Evolutionary conservation across 768 basidiomycete genomes (phyloP).

Genomic region (Leucocoprinus birnbaumii): DNA sequence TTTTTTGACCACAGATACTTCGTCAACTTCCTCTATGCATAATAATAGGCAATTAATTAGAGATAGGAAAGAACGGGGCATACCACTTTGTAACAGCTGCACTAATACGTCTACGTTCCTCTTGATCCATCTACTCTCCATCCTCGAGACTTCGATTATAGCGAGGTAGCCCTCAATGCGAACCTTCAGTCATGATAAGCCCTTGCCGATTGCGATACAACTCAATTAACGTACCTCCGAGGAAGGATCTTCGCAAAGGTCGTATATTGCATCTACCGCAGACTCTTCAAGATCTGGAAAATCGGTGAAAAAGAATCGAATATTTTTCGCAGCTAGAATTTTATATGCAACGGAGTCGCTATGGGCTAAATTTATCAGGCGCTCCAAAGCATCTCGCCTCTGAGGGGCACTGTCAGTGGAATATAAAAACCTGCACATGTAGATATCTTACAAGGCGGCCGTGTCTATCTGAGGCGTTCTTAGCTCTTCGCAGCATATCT

Average conservation of each 20-base stretch:
- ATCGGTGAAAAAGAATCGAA: constrained; percentile 58
- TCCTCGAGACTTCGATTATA: constrained; percentile 43
- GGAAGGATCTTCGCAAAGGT: constrained; percentile 71
- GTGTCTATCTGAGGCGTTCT: constrained; percentile 26
- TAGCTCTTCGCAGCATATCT: constrained; percentile 44
- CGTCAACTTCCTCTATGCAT: constrained; percentile 59
- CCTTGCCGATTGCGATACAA: neutral
- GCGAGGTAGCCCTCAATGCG: constrained; percentile 68
- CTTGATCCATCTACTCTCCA: constrained; percentile 57
- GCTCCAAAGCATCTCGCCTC: constrained; percentile 50
- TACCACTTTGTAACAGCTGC: constrained; percentile 75
- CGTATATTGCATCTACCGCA: constrained; percentile 76
- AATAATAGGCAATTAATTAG: neutral
- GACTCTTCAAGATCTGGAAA: constrained; percentile 73
- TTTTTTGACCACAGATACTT: constrained; percentile 58
- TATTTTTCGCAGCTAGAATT: constrained; percentile 53
- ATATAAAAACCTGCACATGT: neutral
- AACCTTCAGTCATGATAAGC: constrained; percentile 37
- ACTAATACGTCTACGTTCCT: constrained; percentile 73
- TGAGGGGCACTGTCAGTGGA: constrained; percentile 18
- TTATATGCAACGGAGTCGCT: constrained; percentile 45
- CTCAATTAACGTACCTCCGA: constrained; percentile 34
- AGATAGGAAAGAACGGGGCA: constrained; percentile 18
- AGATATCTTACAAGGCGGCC: constrained; percentile 2
- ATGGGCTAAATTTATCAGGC: constrained; percentile 53